Base-by-base conservation (phyloP, 192 early-diverging fungal genomes). In the Helicostylum pulchrum region DNA sequence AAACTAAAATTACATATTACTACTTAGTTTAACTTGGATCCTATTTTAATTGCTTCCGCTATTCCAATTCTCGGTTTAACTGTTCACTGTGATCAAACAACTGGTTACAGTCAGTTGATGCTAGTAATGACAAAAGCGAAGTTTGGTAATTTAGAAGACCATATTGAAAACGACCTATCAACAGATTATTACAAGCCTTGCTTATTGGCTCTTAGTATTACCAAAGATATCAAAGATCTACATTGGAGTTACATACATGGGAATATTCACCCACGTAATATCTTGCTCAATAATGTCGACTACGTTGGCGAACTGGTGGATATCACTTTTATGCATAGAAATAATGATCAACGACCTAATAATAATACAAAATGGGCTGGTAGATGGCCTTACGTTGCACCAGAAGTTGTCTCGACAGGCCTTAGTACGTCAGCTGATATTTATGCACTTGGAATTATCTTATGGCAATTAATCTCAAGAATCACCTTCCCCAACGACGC, bases 391-490 rank as follows among this genome's bases (percentile, higher is more conserved):
- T 65, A 71, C 34, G 63, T 71, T 14, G 60, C 69, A 34, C 62
- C 62, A 11, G 62, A 71, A 54, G 56, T 71, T 2, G 57, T 48
- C 21, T 39, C 54, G 5, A 45, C 42, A 19, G 43, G 69, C 7
- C 63, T 47, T 36, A 65, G 48, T 12, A 71, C 69, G 1, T 48
- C 55, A 20, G 56, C 69, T 20, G 69, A 71, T 36, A 53, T 65
- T 14, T 71, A 65, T 61, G 62, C 62, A 10, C 43, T 71, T 0
- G 69, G 62, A 3, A 54, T 71, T 26, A 71, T 65, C 20, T 26
- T 71, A 10, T 71, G 69, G 69, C 69, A 71, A 60, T 47, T 71
- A 8, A 59, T 71, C 1, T 71, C 62, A 7, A 56, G 69, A 8
- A 49, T 71, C 3, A 71, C 69, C 12, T 71, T 71, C 10, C 62